Base-by-base conservation (phyloP, 768 basidiomycete species). In the Lactarius evosmus region DNA sequence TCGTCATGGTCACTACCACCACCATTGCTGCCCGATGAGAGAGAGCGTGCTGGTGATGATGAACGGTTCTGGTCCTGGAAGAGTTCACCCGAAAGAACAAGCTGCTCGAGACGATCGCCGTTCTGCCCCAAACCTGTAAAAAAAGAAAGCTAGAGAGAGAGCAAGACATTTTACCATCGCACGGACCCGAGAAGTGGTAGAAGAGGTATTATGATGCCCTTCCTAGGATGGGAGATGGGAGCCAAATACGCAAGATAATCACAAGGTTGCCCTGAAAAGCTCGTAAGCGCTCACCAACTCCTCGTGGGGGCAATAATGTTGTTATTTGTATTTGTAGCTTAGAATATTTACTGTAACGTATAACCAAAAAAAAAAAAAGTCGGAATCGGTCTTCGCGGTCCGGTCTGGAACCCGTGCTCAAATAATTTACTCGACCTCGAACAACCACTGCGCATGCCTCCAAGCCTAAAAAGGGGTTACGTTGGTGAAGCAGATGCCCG, bases 61-160 rank as follows among this genome's bases (percentile, higher is more conserved):
- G 87, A 82, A 9, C 83, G 79, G 1, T 77, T 74, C 17, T 73
- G 66, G 8, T 74, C 79, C 46, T 81, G 82, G 75, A 92, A 92
- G 41, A 93, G 80, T 67, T 85, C 84, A 44, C 91, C 91, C 16
- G 91, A 92, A 46, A 91, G 84, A 51, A 90, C 84, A 33, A 89
- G 79, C 57, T 85, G 82, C 71, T 91, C 89, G 57, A 91, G 66
- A 59, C 32, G 68, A 58, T 69, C 68, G 19, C 66, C 66, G 34
- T 69, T 67, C 67, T 68, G 25, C 55, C 50, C 46, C 32, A 41
- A 51, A 25, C 22, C 46, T 7, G 57, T 65, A 29, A 65, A 54
- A 51, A 51, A n/a, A 22, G 16, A 57, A 30, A 12, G n/a, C 25
- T 30, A 29, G 6, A 0, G 46, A 14, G 29, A 49, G 6, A 19